These are phyloP conservation scores for Kwoniella europaea DNA, from an alignment of 768 basidiomycete genomes.

Conservation along the genomic window DNA sequence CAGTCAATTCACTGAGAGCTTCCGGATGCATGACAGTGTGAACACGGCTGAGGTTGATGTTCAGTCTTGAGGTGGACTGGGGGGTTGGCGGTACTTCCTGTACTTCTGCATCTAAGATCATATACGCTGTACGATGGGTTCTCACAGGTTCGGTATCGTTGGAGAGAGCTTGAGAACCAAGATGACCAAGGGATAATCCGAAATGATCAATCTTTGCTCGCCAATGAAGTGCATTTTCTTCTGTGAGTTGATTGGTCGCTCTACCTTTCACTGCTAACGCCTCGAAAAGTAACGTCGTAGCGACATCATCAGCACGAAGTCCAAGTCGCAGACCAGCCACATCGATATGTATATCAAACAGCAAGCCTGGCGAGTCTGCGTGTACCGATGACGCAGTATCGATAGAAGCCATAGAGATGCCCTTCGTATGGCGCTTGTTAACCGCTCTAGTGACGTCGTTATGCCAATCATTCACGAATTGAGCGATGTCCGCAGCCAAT, in stretches of 20 bases:
- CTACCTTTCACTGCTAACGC: constrained; percentile 41
- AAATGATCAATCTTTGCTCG: constrained; percentile 74
- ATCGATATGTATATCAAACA: constrained; percentile 33
- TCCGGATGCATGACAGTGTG: constrained; percentile 95
- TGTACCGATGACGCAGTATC: constrained; percentile 8
- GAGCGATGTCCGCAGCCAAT: constrained; percentile 39
- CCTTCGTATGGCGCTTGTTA: constrained; percentile 14
- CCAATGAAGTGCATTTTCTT: constrained; percentile 64
- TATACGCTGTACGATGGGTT: constrained; percentile 77
- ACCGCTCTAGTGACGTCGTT: constrained; percentile 11
- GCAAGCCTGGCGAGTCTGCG: not conserved
- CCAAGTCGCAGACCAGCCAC: constrained; percentile 44
- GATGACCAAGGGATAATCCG: constrained; percentile 79
- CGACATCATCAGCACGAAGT: constrained; percentile 50
- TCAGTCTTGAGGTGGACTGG: constrained; percentile 46
- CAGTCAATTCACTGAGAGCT: constrained; percentile 86
- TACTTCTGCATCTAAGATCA: constrained; percentile 73
- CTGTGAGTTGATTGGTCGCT: constrained; percentile 54
- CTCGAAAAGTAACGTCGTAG: constrained; percentile 47
- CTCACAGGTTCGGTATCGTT: constrained; percentile 63
- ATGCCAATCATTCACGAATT: constrained; percentile 30
- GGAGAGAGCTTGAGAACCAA: constrained; percentile 55
- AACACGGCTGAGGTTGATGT: constrained; percentile 71
- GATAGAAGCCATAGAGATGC: constrained; percentile 4
- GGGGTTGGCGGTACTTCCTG: constrained; percentile 37